Evolutionary conservation across 495 filamentous ascomycete genomes (phyloP), one percentile per base, ranked within the genome.

Genomic region (Copromyces sp.): DNA sequence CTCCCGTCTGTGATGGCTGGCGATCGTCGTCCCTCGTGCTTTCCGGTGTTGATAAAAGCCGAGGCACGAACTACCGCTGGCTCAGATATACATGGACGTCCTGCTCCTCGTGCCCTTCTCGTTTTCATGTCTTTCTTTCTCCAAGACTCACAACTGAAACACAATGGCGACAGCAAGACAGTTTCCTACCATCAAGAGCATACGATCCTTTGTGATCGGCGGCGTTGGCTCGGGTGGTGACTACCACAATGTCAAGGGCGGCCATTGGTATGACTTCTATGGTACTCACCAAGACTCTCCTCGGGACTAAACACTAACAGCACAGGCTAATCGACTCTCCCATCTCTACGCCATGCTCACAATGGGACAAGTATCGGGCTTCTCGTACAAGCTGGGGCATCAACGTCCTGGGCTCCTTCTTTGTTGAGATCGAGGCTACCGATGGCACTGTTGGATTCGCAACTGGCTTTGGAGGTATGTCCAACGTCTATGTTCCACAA

Each of bases 351-450:
- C 94, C 94, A 1, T 96, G 95, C 88, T 94, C 94, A 45, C 84
- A 87, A 77, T 97, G 93, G 87, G 91, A 94, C 73, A 84, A 95
- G 75, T 97, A 97, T 81, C 89, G 94, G 68, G 87, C 90, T 59
- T 96, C 94, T 41, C 85, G 94, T 70, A 97, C 94, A 45, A 94
- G 91, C 76, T 97, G 94, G 93, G 94, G 94, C 37, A 97, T 97
- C 86, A 97, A 97, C 75, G 94, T 97, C 9, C 81, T 97, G 72
- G 94, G 94, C 24, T 97, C 94, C 2, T 96, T 97, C 84, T 94
- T 92, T 74, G 88, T 97, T n/a, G 93, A 97, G 79, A 89, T 97
- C 61, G 93, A 95, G 77, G 92, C 92, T 11, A 91, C 88, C 4
- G 92, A 97, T 86, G 94, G 94, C 40, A 94, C 92, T 24, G 93